Evolutionary conservation across 768 basidiomycete species (phyloP), one percentile per base, ranked within the genome.

Genomic region (Naganishia randhawae): DNA sequence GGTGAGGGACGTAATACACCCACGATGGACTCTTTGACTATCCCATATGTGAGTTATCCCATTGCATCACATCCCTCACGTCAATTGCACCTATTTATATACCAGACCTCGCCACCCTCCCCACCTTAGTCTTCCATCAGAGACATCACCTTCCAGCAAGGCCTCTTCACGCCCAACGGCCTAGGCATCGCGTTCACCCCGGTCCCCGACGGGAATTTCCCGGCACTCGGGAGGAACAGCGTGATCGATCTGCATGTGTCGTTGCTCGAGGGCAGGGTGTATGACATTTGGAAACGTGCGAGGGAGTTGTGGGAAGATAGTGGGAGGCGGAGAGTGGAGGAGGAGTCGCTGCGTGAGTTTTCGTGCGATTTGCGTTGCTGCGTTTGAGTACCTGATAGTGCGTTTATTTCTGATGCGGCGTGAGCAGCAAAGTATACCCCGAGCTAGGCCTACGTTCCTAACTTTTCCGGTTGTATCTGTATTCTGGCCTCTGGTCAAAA

Each of bases 231-330:
- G 5, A 10, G 63, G 2, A 45, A 45, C 9, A 64, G 50, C 57
- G 35, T 50, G 31, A 64, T 64, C 41, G 39, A 29, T 19, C 45
- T 64, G 45, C n/a, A 64, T 14, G 45, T 64, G 27, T 35, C 45
- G 42, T 48, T 64, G 22, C 48, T 48, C 33, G 41, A 51, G 17
- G 63, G 63, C 6, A 27, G 42, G 16, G 63, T 50, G 3, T 48
- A 64, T 32, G 63, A 64, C 10, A 45, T 64, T 1, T 50, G 50
- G 63, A 64, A 48, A 51, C 42, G 63, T 1, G 45, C 42, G 45
- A 64, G 50, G 31, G 50, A 64, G 63, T 33, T 50, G 31, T 50
- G 50, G 63, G 63, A 29, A 29, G 33, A 64, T 31, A 51, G 63
- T 33, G 31, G 32, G 35, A 10, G 63, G 29, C n/a, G 48, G 11